Evolutionary conservation across 495 filamentous ascomycete genomes (phyloP), one percentile per base, ranked within the genome.

Genomic region (Tuber microsphaerosporum): DNA sequence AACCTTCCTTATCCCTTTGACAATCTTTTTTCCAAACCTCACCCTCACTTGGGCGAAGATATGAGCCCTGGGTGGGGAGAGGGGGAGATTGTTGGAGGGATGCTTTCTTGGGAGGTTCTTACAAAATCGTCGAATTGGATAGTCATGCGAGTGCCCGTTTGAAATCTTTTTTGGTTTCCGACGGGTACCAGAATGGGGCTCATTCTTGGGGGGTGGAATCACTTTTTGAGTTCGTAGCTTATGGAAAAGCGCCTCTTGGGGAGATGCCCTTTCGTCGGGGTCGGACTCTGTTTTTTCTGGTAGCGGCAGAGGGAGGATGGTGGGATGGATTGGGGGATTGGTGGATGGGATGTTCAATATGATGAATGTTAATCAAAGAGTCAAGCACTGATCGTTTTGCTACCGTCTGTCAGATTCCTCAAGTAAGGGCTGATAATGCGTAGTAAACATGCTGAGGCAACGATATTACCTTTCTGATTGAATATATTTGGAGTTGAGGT

Each of bases 181-280:
- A 83, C 84, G 83, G 89, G 92, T 96, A 94, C 97, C 95, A 97
- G 93, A 93, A 99, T 97, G 95, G 95, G 95, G 95, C 95, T 97
- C 93, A 99, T 97, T 97, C 93, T 97, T 92, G 95, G 92, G 90
- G 92, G 93, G 94, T 97, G 94, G 92, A 90, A 92, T 84, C 81
- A 84, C 84, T 86, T 84, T 82, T 80, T 71, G 85, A 85, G 86
- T 90, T 89, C 87, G 88, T 89, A 88, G 89, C 89, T 89, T 90
- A 89, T 89, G 84, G 86, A 82, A 89, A 89, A n/a, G 20, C 20
- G 71, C 43, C 75, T 82, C 65, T 46, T 82, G 76, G 74, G 79
- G 79, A 86, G 79, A 82, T 85, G 88, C 89, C 88, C 86, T 88
- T 88, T 93, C 90, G 85, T 87, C 90, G 84, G 87, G 86, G 90